phyloP scores from a whole-genome alignment of 164 flowering plant genomes.

The Houttuynia cordata region DNA sequence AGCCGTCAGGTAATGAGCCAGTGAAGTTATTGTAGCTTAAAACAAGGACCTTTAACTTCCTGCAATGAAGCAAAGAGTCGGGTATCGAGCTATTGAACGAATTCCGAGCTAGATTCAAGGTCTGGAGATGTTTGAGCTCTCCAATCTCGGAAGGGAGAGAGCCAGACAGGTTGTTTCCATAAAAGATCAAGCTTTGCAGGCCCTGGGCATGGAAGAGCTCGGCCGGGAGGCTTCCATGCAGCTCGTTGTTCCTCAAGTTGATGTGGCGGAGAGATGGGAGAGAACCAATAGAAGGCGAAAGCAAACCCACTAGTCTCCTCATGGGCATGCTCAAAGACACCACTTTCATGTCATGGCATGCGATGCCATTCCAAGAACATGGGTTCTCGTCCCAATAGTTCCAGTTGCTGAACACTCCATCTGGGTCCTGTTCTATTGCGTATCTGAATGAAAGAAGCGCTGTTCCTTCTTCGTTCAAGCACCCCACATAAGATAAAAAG shows the following conservation, averaged over 20 bases:
- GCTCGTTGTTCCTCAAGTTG: slow-evolving; percentile 62
- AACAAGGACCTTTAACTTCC: slow-evolving; percentile 45
- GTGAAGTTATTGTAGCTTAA: slow-evolving; percentile 60
- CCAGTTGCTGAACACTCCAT: slow-evolving; percentile 60
- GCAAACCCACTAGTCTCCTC: slow-evolving; percentile 55
- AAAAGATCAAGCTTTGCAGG: slow-evolving; percentile 74
- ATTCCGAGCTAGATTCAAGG: slow-evolving; percentile 68
- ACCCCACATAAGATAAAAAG: slow-evolving; percentile 21
- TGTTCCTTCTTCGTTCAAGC: slow-evolving; percentile 62
- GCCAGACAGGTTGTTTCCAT: slow-evolving; percentile 69
- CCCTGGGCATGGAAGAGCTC: slow-evolving; percentile 45
- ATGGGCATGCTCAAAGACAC: slow-evolving; percentile 66
- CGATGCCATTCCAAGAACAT: slow-evolving; percentile 83
- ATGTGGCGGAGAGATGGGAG: slow-evolving; percentile 63
- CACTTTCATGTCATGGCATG: slow-evolving; percentile 59
- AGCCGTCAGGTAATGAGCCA: slow-evolving; percentile 59
- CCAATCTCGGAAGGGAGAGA: slow-evolving; percentile 50
- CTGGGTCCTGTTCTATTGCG: slow-evolving; percentile 45
- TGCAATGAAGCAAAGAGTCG: slow-evolving; percentile 41
- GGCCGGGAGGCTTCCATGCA: slow-evolving; percentile 48
- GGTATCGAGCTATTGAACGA: slow-evolving; percentile 63
- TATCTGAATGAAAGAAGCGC: slow-evolving; percentile 53
- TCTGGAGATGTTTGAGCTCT: slow-evolving; percentile 55
- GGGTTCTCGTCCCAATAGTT: slow-evolving; percentile 68
- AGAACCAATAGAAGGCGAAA: slow-evolving; percentile 53